These are phyloP conservation scores for Chaetomium tenue DNA, from an alignment of 495 filamentous ascomycete genomes.

Conservation along the genomic window DNA sequence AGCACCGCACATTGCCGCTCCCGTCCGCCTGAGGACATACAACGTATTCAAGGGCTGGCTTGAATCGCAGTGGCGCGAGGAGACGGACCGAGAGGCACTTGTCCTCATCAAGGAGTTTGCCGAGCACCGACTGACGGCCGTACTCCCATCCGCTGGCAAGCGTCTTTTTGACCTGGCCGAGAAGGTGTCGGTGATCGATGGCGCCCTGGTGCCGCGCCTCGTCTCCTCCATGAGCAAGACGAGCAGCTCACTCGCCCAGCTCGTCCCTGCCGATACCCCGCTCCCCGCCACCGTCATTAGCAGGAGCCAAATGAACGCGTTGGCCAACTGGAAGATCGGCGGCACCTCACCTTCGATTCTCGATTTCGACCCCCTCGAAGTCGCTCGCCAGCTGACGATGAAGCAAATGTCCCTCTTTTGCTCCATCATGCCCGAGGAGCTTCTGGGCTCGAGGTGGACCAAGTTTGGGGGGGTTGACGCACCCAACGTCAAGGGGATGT, in stretches of 20 bases:
- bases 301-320: slow-evolving; percentile 69
- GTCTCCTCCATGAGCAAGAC: slow-evolving; percentile 89
- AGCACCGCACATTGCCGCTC: slow-evolving; percentile 65
- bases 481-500: slow-evolving; percentile 94
- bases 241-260: slow-evolving; percentile 66
- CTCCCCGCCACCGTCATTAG: slow-evolving; percentile 67
- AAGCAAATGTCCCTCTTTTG: slow-evolving; percentile 94
- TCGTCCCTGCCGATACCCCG: slow-evolving; percentile 66
- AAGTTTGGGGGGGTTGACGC: slow-evolving; percentile 76
- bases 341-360: slow-evolving; percentile 71
- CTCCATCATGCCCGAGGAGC: slow-evolving; percentile 86
- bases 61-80: slow-evolving; percentile 89
- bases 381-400: slow-evolving; percentile 90
- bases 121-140: slow-evolving; percentile 60
- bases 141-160: slow-evolving; percentile 73
- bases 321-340: slow-evolving; percentile 72
- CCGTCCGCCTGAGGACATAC: slow-evolving; percentile 87
- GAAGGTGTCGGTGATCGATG: slow-evolving; percentile 75
- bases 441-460: slow-evolving; percentile 92
- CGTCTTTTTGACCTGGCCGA: slow-evolving; percentile 74
- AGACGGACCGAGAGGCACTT: slow-evolving; percentile 72
- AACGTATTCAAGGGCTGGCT: slow-evolving; percentile 98
- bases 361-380: slow-evolving; percentile 89
- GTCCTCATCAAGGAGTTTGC: slow-evolving; percentile 76
- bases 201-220: slow-evolving; percentile 78